Percentiles rank a stretch among this genome's conserved stretches.
Evolutionary conservation across 208 protist species (phyloP).

Genomic region (Leishmania lainsoni): DNA sequence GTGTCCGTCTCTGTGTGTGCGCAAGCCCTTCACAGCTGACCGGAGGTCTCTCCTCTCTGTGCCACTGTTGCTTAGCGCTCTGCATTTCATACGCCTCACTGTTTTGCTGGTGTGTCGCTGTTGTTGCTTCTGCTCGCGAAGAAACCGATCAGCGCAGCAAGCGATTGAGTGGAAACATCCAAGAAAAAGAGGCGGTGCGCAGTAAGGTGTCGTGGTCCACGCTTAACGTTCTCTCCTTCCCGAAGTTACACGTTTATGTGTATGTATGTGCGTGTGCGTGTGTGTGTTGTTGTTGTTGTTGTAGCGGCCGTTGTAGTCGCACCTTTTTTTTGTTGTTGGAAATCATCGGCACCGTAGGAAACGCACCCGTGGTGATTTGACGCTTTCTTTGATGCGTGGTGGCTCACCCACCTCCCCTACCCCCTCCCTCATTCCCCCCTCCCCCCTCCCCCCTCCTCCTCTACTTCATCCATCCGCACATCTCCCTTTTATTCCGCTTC

Average conservation of each 20-base stretch:
- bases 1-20: neutral
- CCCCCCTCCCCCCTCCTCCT: neutral
- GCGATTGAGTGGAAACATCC: neutral
- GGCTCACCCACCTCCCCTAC: neutral
- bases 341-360: neutral
- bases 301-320: neutral
- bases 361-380: neutral
- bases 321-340: conserved; percentile 14
- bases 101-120: neutral
- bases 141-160: neutral
- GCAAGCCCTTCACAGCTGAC: neutral
- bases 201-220: neutral
- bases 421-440: neutral
- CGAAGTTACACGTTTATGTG: neutral
- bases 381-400: neutral
- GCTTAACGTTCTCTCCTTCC: neutral
- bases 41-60: neutral
- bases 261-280: neutral
- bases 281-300: neutral
- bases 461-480: neutral
- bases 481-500: neutral
- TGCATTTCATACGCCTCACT: neutral
- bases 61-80: neutral
- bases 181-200: neutral
- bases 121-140: neutral